Evolutionary conservation across 495 filamentous ascomycete species (phyloP), one percentile per base, ranked within the genome.

Genomic region (Aspergillus conjunctus): DNA sequence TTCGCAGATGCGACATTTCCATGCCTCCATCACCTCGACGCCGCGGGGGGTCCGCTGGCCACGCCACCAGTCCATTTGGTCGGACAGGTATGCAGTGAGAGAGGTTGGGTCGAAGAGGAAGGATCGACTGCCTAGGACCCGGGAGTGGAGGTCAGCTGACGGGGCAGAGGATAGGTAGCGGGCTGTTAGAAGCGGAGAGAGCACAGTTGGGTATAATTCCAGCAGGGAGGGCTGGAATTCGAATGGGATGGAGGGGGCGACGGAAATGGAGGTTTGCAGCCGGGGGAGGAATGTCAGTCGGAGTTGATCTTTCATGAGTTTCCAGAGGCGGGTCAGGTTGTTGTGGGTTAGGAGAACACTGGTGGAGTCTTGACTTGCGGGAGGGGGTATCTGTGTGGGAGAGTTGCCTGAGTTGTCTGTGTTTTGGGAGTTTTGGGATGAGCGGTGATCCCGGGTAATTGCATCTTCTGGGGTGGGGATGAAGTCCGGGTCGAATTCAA

Each of bases 1-100:
- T 52, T 87, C 84, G 55, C 86, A 88, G 22, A 78, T 73, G 12
- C 83, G 77, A 69, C 94, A 98, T 73, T 98, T 98, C 80, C 87
- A 96, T 0, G 91, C 90, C 60, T 98, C 95, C 71, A 92, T 87
- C 12, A 95, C 80, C n/a, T 81, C 75, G 8, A 98, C 95, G 10
- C 94, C 94, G n/a, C 82, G 77, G 0, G 92, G 85, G 57, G 80
- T 76, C 17, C 93, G 73, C 68, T 91, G 81, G 4, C 95, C 94
- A 44, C 81, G 84, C 94, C 94, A 98, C 92, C 91, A 98, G 26
- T 77, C 69, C 82, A 98, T 83, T 68, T 88, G 86, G 21, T 87
- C 78, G 4, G 72, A 67, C 2, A 96, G 62, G 68, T 96, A 94
- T 1, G 66, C 66, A 31, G 85, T 79, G 54, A 97, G 72, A 17